Evolutionary conservation across 2,329 filamentous ascomycete species (phyloP), one percentile per base, ranked within the genome.

Genomic region (Mariannaea elegans): DNA sequence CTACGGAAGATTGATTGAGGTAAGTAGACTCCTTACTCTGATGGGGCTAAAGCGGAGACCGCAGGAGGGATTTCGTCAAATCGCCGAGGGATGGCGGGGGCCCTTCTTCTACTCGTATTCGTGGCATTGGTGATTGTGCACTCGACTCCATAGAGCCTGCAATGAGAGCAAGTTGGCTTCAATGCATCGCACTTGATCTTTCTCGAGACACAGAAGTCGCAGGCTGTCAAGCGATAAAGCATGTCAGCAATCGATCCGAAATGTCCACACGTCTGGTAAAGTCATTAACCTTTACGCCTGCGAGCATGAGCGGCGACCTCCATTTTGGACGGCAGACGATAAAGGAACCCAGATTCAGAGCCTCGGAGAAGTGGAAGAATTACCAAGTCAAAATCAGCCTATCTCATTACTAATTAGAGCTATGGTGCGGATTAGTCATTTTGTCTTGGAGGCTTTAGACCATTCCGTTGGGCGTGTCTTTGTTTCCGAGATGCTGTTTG

Each of bases 161-260:
- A 78, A 49, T 77, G 76, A 13, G 75, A 76, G 54, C 75, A 78
- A 9, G 63, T 61, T 3, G 75, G 76, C 59, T 73, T 76, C 10
- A 72, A 23, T 63, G 70, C 68, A 59, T 78, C 75, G 51, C 76
- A 78, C 54, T 74, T 76, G 51, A 78, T 75, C 66, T 77, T 78
- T 56, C 75, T 76, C 42, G 65, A 67, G 52, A 73, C 77, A 64
- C 76, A 78, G 14, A 76, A 69, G 59, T 77, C 75, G 51, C 73
- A 75, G 38, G 50, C 45, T 51, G 18, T 38, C 3, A n/a, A 16
- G 12, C 34, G n/a, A 16, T 38, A 16, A 7, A 31, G 27, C 34
- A 13, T n/a, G 6, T 38, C 14, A 38, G 13, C 34, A 16, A 38
- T n/a, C 34, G 34, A n/a, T 16, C 34, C 34, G 12, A 38, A 38